Conservation (phyloP, 345 rosid species). For the Eucalyptus curtisii region DNA sequence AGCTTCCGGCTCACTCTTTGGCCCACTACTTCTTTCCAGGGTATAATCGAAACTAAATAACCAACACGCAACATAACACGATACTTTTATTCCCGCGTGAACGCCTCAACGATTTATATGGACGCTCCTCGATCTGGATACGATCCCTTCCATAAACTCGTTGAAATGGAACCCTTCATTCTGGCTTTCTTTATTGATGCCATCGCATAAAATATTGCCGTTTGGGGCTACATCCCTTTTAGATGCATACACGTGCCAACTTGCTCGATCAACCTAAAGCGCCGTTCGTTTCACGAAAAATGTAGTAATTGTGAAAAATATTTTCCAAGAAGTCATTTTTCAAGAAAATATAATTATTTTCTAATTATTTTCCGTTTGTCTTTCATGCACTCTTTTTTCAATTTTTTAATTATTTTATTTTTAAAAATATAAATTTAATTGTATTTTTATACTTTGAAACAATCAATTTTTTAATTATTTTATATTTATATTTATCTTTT, state of each 20-base stretch:
- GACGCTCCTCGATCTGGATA: background rate
- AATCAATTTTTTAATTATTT: no score
- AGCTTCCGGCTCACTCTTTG: background rate
- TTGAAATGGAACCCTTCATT: background rate
- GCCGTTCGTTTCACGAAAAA: no score
- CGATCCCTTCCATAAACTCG: background rate
- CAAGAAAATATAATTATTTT: no score
- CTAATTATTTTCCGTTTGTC: no score
- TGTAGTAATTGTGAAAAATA: no score
- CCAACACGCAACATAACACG: background rate
- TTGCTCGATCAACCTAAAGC: no score
- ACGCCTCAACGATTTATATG: background rate
- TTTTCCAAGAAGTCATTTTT: no score
- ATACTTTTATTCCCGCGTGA: background rate
- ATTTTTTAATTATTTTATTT: no score
- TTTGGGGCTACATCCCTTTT: background rate
- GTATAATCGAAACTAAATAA: background rate
- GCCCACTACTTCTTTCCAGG: background rate
- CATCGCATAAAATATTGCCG: background rate
- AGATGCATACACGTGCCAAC: background rate
- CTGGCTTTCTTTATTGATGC: background rate
- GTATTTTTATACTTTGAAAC: no score
- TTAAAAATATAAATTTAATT: no score
- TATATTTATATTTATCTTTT: no score
- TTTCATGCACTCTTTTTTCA: no score